phyloP scores from a whole-genome alignment of 805 yeast genomes.

The Helenozyma baotianmanensis region DNA sequence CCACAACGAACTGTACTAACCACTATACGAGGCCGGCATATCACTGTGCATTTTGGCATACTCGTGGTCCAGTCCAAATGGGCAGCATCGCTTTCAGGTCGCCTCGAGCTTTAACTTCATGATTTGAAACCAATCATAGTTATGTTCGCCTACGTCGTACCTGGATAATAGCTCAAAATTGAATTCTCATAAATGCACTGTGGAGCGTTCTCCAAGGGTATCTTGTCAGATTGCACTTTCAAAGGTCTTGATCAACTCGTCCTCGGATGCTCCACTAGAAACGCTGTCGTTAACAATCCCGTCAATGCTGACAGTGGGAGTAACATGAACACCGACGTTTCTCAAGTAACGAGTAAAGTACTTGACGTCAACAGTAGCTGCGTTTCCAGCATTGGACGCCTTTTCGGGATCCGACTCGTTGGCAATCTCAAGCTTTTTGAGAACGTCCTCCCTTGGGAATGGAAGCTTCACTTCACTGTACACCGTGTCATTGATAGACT shows the following conservation, averaged over 20 bases:
- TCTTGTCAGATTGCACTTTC: too few relatives aligned
- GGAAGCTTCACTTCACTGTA: slow-evolving; percentile 25
- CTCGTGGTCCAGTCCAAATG: too few relatives aligned
- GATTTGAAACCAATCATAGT: too few relatives aligned
- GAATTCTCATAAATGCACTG: too few relatives aligned
- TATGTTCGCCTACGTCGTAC: too few relatives aligned
- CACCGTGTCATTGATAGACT: slow-evolving; percentile 32
- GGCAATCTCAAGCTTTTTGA: slow-evolving; percentile 35
- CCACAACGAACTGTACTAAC: slow-evolving; percentile 72
- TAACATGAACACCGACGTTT: slow-evolving; percentile 77
- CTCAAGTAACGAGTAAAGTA: slow-evolving; percentile 69
- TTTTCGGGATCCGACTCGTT: slow-evolving; percentile 17
- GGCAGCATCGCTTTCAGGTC: too few relatives aligned
- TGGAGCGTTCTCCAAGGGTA: too few relatives aligned
- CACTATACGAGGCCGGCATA: slow-evolving; percentile 53
- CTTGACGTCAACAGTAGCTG: slow-evolving; percentile 58
- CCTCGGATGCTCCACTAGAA: slow-evolving; percentile 57
- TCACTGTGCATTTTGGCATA: neutral
- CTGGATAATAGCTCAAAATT: too few relatives aligned
- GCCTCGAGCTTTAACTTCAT: too few relatives aligned
- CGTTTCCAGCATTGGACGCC: slow-evolving; percentile 52
- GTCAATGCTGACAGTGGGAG: slow-evolving; percentile 72
- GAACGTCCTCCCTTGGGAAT: slow-evolving; percentile 25
- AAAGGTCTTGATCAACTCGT: slow-evolving; percentile 38
- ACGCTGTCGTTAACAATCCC: slow-evolving; percentile 58